Evolutionary conservation across 495 filamentous ascomycete species (phyloP).

Genomic region (Acidomyces sp.): DNA sequence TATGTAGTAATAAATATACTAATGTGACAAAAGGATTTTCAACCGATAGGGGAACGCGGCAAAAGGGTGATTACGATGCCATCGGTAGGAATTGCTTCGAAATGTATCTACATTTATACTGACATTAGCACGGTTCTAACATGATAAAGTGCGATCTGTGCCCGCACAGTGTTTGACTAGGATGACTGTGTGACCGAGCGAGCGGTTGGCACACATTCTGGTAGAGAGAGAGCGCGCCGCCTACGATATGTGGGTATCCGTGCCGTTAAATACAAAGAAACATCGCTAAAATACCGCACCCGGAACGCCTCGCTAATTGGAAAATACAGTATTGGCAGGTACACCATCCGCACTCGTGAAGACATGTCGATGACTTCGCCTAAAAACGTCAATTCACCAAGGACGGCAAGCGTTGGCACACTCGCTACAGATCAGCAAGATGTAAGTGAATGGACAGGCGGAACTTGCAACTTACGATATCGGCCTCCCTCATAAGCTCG

Average conservation of each 20-base stretch:
- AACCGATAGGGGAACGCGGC: neutral
- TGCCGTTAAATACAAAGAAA: too few species aligned
- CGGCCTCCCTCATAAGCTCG: constrained; percentile 9
- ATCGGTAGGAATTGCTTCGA: neutral
- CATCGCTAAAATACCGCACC: too few species aligned
- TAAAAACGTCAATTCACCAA: neutral
- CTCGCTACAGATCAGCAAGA: neutral
- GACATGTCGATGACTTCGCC: too few species aligned
- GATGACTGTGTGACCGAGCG: too few species aligned
- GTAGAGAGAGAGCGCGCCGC: too few species aligned
- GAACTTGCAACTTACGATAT: constrained; percentile 13
- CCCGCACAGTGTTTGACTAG: neutral
- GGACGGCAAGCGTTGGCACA: neutral
- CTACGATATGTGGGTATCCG: too few species aligned
- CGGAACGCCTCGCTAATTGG: too few species aligned
- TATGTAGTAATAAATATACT: neutral
- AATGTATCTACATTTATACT: neutral
- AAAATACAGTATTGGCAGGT: too few species aligned
- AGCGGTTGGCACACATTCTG: too few species aligned
- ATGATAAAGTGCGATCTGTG: neutral
- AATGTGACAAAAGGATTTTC: neutral
- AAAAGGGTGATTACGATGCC: neutral
- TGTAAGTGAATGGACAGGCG: too few species aligned
- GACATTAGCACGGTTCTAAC: neutral
- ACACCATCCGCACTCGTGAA: too few species aligned